Base-by-base conservation (phyloP, 352 stramenopile species). In the Aphanomyces euteiches region DNA sequence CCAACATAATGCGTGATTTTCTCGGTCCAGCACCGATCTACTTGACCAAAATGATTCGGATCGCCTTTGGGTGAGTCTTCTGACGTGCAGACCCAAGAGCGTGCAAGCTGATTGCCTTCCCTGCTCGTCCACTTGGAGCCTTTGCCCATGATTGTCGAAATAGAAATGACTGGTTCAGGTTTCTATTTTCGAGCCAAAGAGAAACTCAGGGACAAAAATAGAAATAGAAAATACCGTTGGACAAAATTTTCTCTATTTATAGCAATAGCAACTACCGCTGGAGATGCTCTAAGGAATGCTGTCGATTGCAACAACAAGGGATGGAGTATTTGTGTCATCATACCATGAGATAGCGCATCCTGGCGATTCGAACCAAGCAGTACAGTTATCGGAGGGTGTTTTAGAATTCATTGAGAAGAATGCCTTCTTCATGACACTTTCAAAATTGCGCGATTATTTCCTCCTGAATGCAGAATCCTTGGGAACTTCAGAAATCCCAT, bases 31-130 rank as follows among this genome's bases (percentile, higher is more conserved):
- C 28, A 28, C 28, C 28, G 28, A 2, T 28, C 28, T 28, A 28
- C 28, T 28, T 28, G 28, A 28, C 28, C 2, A 28, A 28, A 28
- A 28, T 28, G 28, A 28, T 2, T 28, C 28, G 28, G 28, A 28
- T 28, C 37, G 5, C 58, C 58, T 28, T 66, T 66, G 37, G 53
- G 3, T 21, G 56, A 37, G 39, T 66, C 58, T 36, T 66, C 58
- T 38, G 58, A 36, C 13, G 37, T 47, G 39, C 37, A 47, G 37
- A 66, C 58, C 58, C 58, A 66, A 7, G 58, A 66, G 34, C 37
- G 58, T 39, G 58, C 45, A 19, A 53, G 45, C 45, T 53, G 45
- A 19, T 53, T 53, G 45, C 2, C 45, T 53, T 53, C 45, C 1
- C n/a, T 53, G 45, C 13, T 53, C 45, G 2, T 53, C 45, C 45